phyloP scores from a whole-genome alignment of 768 basidiomycete genomes.

The Serendipita sp. region DNA sequence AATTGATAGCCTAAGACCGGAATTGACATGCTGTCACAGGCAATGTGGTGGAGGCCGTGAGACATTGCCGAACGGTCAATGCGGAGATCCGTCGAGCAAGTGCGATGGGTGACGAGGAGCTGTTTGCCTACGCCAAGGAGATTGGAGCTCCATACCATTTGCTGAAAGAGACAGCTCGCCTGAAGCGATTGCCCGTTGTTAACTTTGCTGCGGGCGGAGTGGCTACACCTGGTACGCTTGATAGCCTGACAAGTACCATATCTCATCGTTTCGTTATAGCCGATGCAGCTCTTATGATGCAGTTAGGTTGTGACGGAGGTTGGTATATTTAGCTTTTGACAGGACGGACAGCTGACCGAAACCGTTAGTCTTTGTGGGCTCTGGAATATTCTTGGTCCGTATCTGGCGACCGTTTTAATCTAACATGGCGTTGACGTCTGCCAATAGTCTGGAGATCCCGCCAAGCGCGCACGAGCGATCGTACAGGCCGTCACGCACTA shows the following conservation, averaged over 20 bases:
- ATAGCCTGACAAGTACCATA: neutral
- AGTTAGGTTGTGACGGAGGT: slow-evolving; percentile 94
- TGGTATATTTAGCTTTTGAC: slow-evolving; percentile 16
- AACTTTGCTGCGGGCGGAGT: slow-evolving; percentile 94
- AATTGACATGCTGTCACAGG: slow-evolving; percentile 25
- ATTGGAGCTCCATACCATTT: slow-evolving; percentile 89
- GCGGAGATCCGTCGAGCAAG: slow-evolving; percentile 72
- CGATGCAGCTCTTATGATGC: slow-evolving; percentile 98
- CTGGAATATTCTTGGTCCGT: slow-evolving; percentile 86
- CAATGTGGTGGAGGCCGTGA: slow-evolving; percentile 86
- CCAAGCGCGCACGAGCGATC: slow-evolving; percentile 85
- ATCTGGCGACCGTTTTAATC: slow-evolving; percentile 3
- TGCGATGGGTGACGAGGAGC: slow-evolving; percentile 87
- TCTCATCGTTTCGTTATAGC: slow-evolving; percentile 30
- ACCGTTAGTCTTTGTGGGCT: slow-evolving; percentile 91
- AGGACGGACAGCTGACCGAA: neutral
- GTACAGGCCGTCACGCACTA: slow-evolving; percentile 96
- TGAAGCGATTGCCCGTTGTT: slow-evolving; percentile 88
- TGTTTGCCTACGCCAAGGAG: slow-evolving; percentile 85
- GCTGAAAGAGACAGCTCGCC: slow-evolving; percentile 85
- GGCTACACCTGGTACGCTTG: slow-evolving; percentile 62
- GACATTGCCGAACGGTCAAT: slow-evolving; percentile 74
- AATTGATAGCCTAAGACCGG: neutral
- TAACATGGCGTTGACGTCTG: slow-evolving; percentile 6
- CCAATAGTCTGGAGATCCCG: slow-evolving; percentile 77